Percentiles rank a stretch among this genome's conserved stretches.
Conservation (phyloP, 2,329 filamentous ascomycete species). For the Polytolypa hystricis region DNA sequence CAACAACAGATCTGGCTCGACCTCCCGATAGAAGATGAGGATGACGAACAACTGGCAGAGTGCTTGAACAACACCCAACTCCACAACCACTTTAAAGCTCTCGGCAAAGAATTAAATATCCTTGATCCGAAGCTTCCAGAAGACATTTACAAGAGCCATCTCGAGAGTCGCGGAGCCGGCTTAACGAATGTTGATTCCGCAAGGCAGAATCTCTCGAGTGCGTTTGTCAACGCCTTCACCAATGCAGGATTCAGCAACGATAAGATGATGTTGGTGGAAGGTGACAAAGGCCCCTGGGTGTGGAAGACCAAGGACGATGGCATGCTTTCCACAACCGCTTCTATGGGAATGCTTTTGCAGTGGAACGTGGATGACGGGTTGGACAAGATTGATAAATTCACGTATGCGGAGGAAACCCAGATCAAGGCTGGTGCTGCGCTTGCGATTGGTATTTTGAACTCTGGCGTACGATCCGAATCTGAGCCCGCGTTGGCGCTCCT, state of each 20-base stretch:
- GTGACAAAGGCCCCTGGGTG: slow-evolving; percentile 86
- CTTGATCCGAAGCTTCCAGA: slow-evolving; percentile 93
- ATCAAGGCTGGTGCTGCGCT: slow-evolving; percentile 88
- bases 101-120: slow-evolving; percentile 94
- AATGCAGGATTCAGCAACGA: slow-evolving; percentile 93
- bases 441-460: slow-evolving; percentile 91
- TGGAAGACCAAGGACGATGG: slow-evolving; percentile 99
- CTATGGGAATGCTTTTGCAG: slow-evolving; percentile 77
- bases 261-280: slow-evolving; percentile 92
- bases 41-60: slow-evolving; percentile 65
- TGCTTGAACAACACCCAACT: slow-evolving; percentile 80
- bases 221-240: slow-evolving; percentile 93
- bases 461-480: slow-evolving; percentile 76
- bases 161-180: slow-evolving; percentile 87
- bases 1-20: slow-evolving; percentile 82
- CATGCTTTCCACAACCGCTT: slow-evolving; percentile 93
- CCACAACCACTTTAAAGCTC: slow-evolving; percentile 81
- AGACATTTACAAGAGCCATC: slow-evolving; percentile 98
- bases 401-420: slow-evolving; percentile 67
- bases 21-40: slow-evolving; percentile 49
- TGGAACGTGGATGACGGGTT: slow-evolving; percentile 91
- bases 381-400: slow-evolving; percentile 91
- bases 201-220: slow-evolving; percentile 86
- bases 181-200: slow-evolving; percentile 94
- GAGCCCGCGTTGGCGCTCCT: slow-evolving; percentile 85